Evolutionary conservation across 345 rosid species (phyloP).

Genomic region (Hibiscus syriacus): DNA sequence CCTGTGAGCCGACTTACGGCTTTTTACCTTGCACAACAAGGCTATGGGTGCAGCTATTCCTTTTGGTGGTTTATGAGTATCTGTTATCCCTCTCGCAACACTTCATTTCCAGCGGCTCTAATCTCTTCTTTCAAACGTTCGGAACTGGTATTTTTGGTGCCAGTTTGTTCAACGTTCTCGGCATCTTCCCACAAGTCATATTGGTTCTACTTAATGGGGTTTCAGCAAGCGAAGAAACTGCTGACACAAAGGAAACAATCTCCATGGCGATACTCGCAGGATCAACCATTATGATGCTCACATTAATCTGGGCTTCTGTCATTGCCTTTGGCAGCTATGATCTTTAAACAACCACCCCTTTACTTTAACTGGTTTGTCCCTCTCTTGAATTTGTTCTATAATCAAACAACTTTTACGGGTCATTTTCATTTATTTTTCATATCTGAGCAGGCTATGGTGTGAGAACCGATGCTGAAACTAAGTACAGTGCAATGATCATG

Average conservation of each 20-base stretch:
- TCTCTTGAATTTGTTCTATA: neutral
- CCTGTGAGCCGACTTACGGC: too few relatives aligned
- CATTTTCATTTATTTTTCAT: too few relatives aligned
- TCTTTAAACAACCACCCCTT: conserved; percentile 19
- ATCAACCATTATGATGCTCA: conserved; percentile 33
- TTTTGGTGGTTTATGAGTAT: conserved; percentile 36
- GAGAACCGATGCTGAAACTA: conserved; percentile 30
- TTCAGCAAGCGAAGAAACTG: conserved; percentile 20
- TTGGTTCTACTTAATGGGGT: conserved; percentile 32
- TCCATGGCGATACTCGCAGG: conserved; percentile 43
- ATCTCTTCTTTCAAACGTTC: conserved; percentile 41
- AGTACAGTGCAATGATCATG: conserved; percentile 26
- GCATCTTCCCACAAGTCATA: conserved; percentile 29
- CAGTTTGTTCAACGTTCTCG: conserved; percentile 32
- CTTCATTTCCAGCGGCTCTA: conserved; percentile 29
- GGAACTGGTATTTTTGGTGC: conserved; percentile 53
- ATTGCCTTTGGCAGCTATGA: conserved; percentile 36
- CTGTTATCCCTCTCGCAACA: conserved; percentile 24
- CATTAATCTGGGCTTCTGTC: conserved; percentile 38
- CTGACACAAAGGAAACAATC: conserved; percentile 26
- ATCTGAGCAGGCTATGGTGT: conserved; percentile 38
- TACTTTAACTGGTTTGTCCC: conserved; percentile 23
- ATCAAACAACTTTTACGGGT: neutral
- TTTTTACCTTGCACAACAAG: too few relatives aligned
- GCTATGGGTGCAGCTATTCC: conserved; percentile 46